These are phyloP conservation scores for Ascochyta clinopodiicola DNA, from an alignment of 2,329 filamentous ascomycete species.

Conservation along the genomic window DNA sequence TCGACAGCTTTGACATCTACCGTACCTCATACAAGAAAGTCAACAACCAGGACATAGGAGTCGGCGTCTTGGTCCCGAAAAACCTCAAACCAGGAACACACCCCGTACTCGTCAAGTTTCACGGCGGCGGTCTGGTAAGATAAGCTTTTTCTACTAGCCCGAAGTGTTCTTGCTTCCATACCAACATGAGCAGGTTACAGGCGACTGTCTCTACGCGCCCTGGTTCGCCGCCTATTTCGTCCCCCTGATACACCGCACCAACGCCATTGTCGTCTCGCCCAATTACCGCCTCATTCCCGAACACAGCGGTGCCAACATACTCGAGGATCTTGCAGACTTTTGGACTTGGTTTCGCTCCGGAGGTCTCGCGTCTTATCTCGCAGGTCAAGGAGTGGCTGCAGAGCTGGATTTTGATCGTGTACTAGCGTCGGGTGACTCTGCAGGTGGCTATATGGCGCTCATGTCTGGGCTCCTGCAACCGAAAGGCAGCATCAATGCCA, in stretches of 20 bases:
- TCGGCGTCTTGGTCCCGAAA: constrained; percentile 51
- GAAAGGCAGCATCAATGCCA: constrained; percentile 27
- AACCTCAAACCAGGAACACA: constrained; percentile 41
- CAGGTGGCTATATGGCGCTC: constrained; percentile 49
- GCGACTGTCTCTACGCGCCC: constrained; percentile 35
- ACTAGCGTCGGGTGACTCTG: constrained; percentile 46
- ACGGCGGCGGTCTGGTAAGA: constrained; percentile 54
- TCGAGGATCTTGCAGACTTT: constrained; percentile 57
- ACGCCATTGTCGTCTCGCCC: constrained; percentile 56
- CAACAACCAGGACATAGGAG: constrained; percentile 45
- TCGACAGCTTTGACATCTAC: constrained; percentile 50
- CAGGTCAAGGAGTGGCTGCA: constrained; percentile 16
- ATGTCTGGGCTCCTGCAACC: constrained; percentile 37
- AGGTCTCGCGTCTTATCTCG: constrained; percentile 17
- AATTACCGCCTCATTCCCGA: constrained; percentile 63
- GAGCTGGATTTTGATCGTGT: constrained; percentile 36
- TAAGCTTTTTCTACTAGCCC: not conserved
- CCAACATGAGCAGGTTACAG: constrained; percentile 16
- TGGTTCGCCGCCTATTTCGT: constrained; percentile 46
- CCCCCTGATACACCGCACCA: constrained; percentile 47
- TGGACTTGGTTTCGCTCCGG: constrained; percentile 54
- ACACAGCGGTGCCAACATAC: constrained; percentile 54
- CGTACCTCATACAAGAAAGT: constrained; percentile 53
- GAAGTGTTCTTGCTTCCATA: not conserved
- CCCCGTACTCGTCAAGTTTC: constrained; percentile 53